Evolutionary conservation across 768 basidiomycete genomes (phyloP).

Genomic region (Suillus plorans): DNA sequence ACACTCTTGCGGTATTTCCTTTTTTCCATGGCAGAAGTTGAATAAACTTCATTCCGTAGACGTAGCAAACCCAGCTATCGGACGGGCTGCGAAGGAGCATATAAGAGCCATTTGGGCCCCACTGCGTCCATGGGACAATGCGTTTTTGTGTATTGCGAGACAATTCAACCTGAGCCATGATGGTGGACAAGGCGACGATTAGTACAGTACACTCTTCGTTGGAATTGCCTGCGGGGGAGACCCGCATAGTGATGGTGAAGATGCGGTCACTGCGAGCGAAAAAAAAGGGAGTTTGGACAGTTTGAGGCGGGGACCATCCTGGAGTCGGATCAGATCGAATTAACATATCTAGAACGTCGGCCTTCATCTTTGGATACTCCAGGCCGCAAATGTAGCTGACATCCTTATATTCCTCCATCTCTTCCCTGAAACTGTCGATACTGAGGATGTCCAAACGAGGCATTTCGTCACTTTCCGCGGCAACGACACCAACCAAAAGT

Average conservation of each 20-base stretch:
- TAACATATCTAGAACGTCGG: slow-evolving; percentile 18
- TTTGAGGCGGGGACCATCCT: slow-evolving; percentile 20
- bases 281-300: slow-evolving; percentile 20
- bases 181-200: slow-evolving; percentile 32
- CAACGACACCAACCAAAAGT: slow-evolving; percentile 21
- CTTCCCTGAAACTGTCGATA: slow-evolving; percentile 10
- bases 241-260: slow-evolving; percentile 29
- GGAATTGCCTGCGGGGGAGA: slow-evolving; percentile 6
- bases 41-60: slow-evolving; percentile 35
- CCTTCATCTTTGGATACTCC: slow-evolving; percentile 22
- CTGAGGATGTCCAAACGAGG: slow-evolving; percentile 21
- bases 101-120: slow-evolving; percentile 32
- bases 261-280: slow-evolving; percentile 28
- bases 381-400: slow-evolving; percentile 27
- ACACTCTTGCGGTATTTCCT: slow-evolving; percentile 21
- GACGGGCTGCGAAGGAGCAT: slow-evolving; percentile 28
- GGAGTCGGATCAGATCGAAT: slow-evolving; percentile 36
- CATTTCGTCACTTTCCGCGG: slow-evolving; percentile 8
- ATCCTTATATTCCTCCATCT: slow-evolving; percentile 11
- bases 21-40: slow-evolving; percentile 23
- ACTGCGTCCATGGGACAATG: slow-evolving; percentile 26
- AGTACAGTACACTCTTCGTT: slow-evolving; percentile 20
- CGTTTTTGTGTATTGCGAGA: slow-evolving; percentile 9
- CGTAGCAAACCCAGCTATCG: slow-evolving; percentile 36
- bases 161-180: slow-evolving; percentile 24